A percentile compares a stretch with the other conserved stretches of the same genome.
phyloP scores from a whole-genome alignment of 768 basidiomycete species.

The Suillus sp. region DNA sequence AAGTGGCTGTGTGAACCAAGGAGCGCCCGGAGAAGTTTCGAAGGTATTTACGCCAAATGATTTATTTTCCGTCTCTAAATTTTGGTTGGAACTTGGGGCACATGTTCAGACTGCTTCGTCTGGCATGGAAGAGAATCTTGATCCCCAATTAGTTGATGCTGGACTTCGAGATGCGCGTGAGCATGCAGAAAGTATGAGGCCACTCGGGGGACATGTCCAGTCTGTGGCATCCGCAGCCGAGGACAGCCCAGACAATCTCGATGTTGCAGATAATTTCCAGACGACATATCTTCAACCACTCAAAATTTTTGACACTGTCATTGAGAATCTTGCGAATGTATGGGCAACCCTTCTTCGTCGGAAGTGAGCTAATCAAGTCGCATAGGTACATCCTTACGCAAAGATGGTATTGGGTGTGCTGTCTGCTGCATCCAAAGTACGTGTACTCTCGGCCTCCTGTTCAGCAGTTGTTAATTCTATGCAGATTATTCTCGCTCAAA shows the following conservation, averaged over 20 bases:
- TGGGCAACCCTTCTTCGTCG: not conserved
- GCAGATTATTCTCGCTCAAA: conserved; percentile 12
- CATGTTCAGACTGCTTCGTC: not conserved
- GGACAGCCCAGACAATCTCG: not conserved
- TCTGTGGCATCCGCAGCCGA: not conserved
- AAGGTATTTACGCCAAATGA: not conserved
- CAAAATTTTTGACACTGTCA: conserved; percentile 8
- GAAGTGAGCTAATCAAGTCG: not conserved
- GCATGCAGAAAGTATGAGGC: not conserved
- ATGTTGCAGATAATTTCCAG: not conserved
- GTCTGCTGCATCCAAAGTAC: conserved; percentile 5
- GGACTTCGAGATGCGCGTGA: not conserved
- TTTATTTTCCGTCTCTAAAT: not conserved
- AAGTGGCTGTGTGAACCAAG: not conserved
- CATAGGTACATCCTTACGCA: conserved; percentile 13
- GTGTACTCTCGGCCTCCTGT: not conserved
- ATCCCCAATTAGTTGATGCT: not conserved
- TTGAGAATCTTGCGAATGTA: not conserved
- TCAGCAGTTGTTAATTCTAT: not conserved
- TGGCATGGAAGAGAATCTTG: not conserved
- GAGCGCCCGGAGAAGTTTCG: not conserved
- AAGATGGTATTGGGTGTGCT: conserved; percentile 11
- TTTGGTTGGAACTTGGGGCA: not conserved
- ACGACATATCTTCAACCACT: conserved; percentile 12
- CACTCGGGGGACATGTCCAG: not conserved